Conservation (phyloP, 352 stramenopile genomes). For the Phytopythium mirpurense region DNA sequence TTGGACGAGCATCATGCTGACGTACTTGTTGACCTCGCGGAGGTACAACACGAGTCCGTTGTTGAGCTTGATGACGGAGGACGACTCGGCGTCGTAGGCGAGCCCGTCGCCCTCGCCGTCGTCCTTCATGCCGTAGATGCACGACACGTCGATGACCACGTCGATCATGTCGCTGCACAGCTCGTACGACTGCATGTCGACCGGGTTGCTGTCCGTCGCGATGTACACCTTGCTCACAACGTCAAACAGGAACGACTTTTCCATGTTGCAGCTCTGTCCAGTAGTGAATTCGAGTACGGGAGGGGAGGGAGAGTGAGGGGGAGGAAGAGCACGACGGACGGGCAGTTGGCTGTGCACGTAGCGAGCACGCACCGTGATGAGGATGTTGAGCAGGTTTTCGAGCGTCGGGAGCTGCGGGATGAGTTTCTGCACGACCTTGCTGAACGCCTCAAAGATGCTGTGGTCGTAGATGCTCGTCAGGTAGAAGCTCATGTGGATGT, state of each 20-base stretch:
- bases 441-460: constrained; percentile 97
- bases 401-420: constrained; percentile 97
- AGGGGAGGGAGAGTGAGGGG: background rate
- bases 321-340: too few relatives aligned
- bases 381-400: constrained; percentile 97
- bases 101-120: constrained; percentile 89
- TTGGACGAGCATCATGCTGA: background rate
- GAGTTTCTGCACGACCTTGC: constrained; percentile 97
- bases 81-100: constrained; percentile 95
- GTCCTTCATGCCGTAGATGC: constrained; percentile 97
- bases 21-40: constrained; percentile 91
- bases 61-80: constrained; percentile 97
- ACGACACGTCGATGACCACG: constrained; percentile 98
- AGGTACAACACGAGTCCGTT: constrained; percentile 97
- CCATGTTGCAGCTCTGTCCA: constrained; percentile 96
- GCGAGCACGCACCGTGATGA: constrained; percentile 89
- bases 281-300: too few relatives aligned
- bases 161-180: constrained; percentile 99
- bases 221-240: constrained; percentile 99
- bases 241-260: constrained; percentile 98
- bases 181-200: constrained; percentile 98
- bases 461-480: constrained; percentile 93
- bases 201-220: constrained; percentile 96
- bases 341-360: background rate
- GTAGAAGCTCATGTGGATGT: constrained; percentile 93